Base-by-base conservation (phyloP, 805 yeast genomes). In the Naumovozyma dairenensis region DNA sequence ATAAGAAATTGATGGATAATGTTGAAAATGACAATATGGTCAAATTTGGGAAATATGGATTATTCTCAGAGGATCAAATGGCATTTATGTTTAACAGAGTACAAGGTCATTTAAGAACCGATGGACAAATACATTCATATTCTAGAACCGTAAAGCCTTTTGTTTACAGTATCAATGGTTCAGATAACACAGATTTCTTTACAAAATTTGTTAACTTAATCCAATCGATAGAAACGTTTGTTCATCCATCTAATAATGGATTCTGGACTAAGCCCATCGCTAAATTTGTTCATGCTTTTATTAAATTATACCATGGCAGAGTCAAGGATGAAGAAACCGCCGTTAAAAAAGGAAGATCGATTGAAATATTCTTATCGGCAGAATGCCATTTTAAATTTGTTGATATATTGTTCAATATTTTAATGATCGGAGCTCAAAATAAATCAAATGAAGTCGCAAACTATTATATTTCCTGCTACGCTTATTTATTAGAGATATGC, bases 171-270 rank as follows among this genome's bases (percentile, higher is more conserved):
- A 56, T 87, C 4, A 67, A 69, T 14, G 79, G 83, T 0, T 57
- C 66, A 4, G 45, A 52, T 24, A 62, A 66, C 9, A 67, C 56
- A 2, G 63, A 53, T 14, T 65, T 77, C 16, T 52, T 79, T 44
- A 71, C 65, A 13, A 62, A 68, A 31, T 48, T 87, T 4, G 62
- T 63, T 16, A 66, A 74, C 0, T 60, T 82, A 18, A 45, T 80
- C n/a, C 74, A 75, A 34, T 74, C 94, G 0, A 63, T 86, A 5
- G 79, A 73, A 40, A 82, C 95, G 14, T 83, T 79, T 57, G 77
- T 77, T 3, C 96, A 92, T 55, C 98, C 98, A 5, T 86, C 97
- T 0, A 87, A 87, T 53, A 57, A 67, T n/a, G 97, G 96, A 0
- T 68, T 69, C n/a, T 87, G 97, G 96, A 71, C 94, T 0, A 57